Evolutionary conservation across 2,329 filamentous ascomycete species (phyloP), one percentile per base, ranked within the genome.

Genomic region (Chrysoporthe puriensis): DNA sequence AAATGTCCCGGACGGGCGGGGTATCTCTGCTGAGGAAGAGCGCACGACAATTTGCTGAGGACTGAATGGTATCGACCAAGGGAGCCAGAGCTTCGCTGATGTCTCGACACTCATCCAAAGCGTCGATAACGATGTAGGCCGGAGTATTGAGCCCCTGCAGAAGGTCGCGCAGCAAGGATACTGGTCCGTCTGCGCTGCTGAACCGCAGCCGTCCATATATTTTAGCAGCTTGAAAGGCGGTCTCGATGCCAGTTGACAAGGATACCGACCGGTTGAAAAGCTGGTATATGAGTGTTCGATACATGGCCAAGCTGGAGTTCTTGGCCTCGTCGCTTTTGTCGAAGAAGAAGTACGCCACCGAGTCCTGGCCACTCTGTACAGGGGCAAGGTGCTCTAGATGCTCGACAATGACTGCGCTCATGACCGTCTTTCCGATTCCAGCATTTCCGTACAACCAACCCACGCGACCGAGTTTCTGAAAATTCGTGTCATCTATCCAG

Each of bases 341-440:
- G n/a, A 60, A 60, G 26, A 60, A 60, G 57, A 60, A 60, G n/a
- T 60, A 60, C 9, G 21, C 18, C 11, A 60, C 36, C 57, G 18
- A 44, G 14, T 26, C 42, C 5, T 3, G 42, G n/a, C n/a, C 43
- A 40, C 13, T 18, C 57, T 58, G 26, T n/a, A 21, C 16, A 40
- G 14, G 16, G 34, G 18, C 32, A 14, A 36, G 32, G 32, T n/a
- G 32, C 18, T 36, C 16, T 32, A 58, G 32, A 34, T 58, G 56
- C 34, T 58, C 32, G 18, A 21, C 32, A 40, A 58, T 58, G 32
- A 40, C 34, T 18, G 56, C 56, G 32, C 56, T 36, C 34, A 58
- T 34, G 11, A 58, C 56, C 13, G 56, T 34, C 56, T 58, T 58
- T 7, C 56, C 56, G 16, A 58, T 58, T 14, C 56, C 56, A 36